Conservation (phyloP, 345 rosid species). For the Zanthoxylum bungeanum region DNA sequence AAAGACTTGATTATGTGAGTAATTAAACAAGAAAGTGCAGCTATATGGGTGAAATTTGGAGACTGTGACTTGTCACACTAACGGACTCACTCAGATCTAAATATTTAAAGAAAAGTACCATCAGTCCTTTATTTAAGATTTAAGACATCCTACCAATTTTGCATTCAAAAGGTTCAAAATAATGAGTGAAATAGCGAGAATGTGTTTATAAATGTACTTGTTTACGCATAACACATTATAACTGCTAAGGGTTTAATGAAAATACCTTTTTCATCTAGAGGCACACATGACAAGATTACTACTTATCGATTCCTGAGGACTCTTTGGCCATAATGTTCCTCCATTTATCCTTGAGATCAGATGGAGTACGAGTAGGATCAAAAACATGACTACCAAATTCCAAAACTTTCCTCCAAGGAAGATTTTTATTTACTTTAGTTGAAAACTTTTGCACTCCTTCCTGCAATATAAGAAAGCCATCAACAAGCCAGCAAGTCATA, state of each 20-base stretch:
- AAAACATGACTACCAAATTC: no score
- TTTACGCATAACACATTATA: background rate
- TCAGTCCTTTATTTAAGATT: background rate
- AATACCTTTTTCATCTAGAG: constrained; percentile 7
- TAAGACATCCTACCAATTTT: background rate
- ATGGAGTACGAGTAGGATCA: no score
- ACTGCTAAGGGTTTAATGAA: background rate
- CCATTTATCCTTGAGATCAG: no score
- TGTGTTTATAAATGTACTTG: background rate
- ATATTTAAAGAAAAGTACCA: background rate
- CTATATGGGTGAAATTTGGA: no score
- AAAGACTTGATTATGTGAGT: no score
- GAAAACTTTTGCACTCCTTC: no score
- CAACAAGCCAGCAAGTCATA: background rate
- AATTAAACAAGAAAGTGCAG: no score
- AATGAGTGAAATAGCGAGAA: background rate
- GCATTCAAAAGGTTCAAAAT: background rate
- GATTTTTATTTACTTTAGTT: no score
- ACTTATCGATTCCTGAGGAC: background rate
- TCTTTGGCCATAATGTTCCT: constrained; percentile 36
- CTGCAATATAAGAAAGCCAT: background rate
- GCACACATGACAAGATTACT: background rate
- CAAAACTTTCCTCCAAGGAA: no score
- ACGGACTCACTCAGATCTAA: background rate
- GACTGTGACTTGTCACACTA: background rate